Base-by-base conservation (phyloP, 2,329 filamentous ascomycete species). In the Aspergillus udagawae region DNA sequence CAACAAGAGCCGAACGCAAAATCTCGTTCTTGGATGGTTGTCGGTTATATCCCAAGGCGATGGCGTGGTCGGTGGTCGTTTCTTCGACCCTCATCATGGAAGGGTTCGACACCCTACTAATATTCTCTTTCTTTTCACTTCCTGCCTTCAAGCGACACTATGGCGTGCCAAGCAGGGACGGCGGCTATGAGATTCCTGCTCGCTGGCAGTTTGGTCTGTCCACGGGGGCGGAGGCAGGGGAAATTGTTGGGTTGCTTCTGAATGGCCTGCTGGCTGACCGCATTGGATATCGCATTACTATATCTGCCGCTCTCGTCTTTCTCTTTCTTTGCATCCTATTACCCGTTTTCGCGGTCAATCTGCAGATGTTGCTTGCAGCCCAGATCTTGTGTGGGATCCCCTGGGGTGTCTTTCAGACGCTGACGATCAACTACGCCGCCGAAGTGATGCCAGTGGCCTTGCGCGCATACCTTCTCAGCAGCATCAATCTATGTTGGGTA, bases 301-400 rank as follows among this genome's bases (percentile, higher is more conserved):
- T 71, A 55, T 63, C 70, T 1, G 63, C 56, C 25, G 58, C 65
- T 8, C 58, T 73, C 42, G 20, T 61, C 20, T 44, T 67, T 5
- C 63, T 69, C 29, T 60, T 62, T 20, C 65, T 60, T 20, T 65
- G 65, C 52, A 66, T 72, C 54, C 77, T 77, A 65, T 67, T 77
- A 44, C 63, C 67, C 8, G 77, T 78, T 66, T 78, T 78, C 55
- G 73, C 76, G 0, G 62, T 68, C 17, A 71, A 67, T 51, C 57
- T 78, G 41, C 57, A 60, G 1, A 67, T 67, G 45, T 63, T 76
- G n/a, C 63, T 75, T 14, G 71, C 68, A 9, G 73, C 72, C 4
- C 66, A 74, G 53, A 62, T 77, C 17, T 64, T 78, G 8, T 73
- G 68, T 35, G 75, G 75, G n/a, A 67, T 78, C 45, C 74, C 75